Percentiles rank a stretch among this genome's conserved stretches.
Evolutionary conservation across 371 early-diverging fungal species (phyloP).

Genomic region (Mucor saturninus): DNA sequence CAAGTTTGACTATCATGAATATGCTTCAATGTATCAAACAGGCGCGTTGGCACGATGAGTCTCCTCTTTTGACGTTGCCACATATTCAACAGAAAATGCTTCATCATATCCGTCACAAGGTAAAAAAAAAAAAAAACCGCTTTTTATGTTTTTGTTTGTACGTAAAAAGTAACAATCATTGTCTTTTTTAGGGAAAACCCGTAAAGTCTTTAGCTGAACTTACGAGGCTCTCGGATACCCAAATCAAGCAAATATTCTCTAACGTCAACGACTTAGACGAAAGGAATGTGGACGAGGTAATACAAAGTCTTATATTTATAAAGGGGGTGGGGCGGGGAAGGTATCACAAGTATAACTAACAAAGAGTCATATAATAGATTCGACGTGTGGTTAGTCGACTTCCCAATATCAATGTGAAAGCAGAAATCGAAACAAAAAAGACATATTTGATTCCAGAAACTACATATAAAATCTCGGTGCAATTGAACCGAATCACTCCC

Average conservation of each 20-base stretch:
- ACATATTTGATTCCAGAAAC: conserved; percentile 53
- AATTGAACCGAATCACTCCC: conserved; percentile 40
- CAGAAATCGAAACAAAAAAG: conserved; percentile 44
- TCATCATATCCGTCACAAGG: conserved; percentile 38
- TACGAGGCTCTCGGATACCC: conserved; percentile 47
- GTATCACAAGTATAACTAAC: not conserved
- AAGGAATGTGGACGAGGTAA: conserved; percentile 44
- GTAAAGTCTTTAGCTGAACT: conserved; percentile 53
- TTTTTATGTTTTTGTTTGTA: not conserved
- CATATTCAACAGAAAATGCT: conserved; percentile 56
- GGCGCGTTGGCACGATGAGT: conserved; percentile 81
- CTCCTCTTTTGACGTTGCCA: conserved; percentile 75
- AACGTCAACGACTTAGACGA: conserved; percentile 46
- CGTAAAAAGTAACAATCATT: not conserved
- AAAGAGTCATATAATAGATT: conserved; percentile 41
- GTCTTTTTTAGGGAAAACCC: conserved; percentile 30
- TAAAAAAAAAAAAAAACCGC: conserved; percentile 14
- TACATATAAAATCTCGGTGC: conserved; percentile 55
- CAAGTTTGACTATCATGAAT: conserved; percentile 71
- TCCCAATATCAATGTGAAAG: conserved; percentile 61
- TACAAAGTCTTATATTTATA: not conserved
- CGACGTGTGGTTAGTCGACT: conserved; percentile 59
- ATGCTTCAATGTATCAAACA: conserved; percentile 91
- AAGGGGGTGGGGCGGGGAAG: not conserved
- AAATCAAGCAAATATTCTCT: conserved; percentile 57